Evolutionary conservation across 2,329 filamentous ascomycete genomes (phyloP), one percentile per base, ranked within the genome.

Genomic region (Xylariaceae sp.): DNA sequence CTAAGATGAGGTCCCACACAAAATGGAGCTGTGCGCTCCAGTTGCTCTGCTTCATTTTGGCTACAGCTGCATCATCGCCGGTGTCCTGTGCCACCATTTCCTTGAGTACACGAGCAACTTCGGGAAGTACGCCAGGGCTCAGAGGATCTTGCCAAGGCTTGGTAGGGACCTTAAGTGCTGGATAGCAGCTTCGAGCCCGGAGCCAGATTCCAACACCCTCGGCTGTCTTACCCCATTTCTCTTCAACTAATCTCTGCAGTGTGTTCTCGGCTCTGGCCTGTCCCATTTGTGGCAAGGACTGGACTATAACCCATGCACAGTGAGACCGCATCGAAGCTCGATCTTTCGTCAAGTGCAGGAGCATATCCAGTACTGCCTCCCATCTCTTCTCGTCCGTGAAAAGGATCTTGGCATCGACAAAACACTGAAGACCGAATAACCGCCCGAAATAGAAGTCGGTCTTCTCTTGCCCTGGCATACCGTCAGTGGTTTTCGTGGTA

Each of bases 151-250:
- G 76, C 89, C 90, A 95, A 2, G 87, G 74, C 49, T 85, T 82
- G 19, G 75, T 70, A 0, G 85, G 84, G 32, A 86, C 68, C 37
- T 79, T 77, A 41, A 85, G 71, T 7, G 76, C 68, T 0, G 84
- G 78, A 53, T 87, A 89, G 16, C 68, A 69, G 38, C 77, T 75
- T 47, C 78, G 74, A 2, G 85, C 77, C 4, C 79, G 77, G 24
- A 97, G 71, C 89, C 90, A 97, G 42, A 96, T 79, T 1, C 88
- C 89, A 17, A 96, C 81, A 6, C 90, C 91, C 61, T 97, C 91
- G 0, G 89, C 85, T 0, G 89, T 91, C 61, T 85, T 85, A 8
- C 82, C 79, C 37, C 94, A 69, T 9, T 85, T 83, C 37, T 79
- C 75, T 13, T 78, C 72, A 16, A 73, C 71, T 8, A 95, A 59